Conservation (phyloP, 1,139 yeast genomes). For the Trichomonascaceae sp. region DNA sequence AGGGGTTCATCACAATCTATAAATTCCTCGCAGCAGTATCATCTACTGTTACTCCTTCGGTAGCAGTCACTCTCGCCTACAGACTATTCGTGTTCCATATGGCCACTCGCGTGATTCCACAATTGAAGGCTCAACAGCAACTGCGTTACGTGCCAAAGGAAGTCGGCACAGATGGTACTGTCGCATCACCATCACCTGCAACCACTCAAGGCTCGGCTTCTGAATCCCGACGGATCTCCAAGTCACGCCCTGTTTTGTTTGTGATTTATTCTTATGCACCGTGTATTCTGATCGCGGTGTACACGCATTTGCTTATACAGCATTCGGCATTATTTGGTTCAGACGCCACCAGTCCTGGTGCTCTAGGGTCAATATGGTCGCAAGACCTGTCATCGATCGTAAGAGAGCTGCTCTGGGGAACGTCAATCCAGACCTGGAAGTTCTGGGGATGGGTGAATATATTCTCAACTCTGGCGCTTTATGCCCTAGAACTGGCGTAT, state of each 20-base stretch:
- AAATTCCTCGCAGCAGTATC: slow-evolving; percentile 57
- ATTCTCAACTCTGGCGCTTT: slow-evolving; percentile 63
- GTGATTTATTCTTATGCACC: slow-evolving; percentile 82
- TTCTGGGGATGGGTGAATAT: slow-evolving; percentile 97
- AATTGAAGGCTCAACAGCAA: slow-evolving; percentile 10
- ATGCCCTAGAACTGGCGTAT: slow-evolving; percentile 55
- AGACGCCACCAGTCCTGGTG: not conserved
- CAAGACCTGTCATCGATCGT: not conserved
- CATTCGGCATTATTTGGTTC: slow-evolving; percentile 48
- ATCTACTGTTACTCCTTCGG: slow-evolving; percentile 69
- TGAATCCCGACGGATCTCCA: slow-evolving; percentile 23
- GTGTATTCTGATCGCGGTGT: slow-evolving; percentile 84
- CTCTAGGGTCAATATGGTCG: slow-evolving; percentile 23
- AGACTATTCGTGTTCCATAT: slow-evolving; percentile 82
- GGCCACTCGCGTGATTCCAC: slow-evolving; percentile 85
- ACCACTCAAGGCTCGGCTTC: slow-evolving; percentile 15
- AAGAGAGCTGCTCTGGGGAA: slow-evolving; percentile 35
- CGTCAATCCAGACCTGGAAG: slow-evolving; percentile 49
- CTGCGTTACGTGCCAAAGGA: slow-evolving; percentile 2
- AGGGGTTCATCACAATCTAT: slow-evolving; percentile 45
- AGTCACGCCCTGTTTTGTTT: slow-evolving; percentile 25
- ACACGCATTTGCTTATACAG: slow-evolving; percentile 85
- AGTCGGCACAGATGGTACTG: slow-evolving; percentile 1
- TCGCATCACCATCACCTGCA: slow-evolving; percentile 1
- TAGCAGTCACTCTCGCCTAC: slow-evolving; percentile 67